phyloP scores from a whole-genome alignment of 2,329 filamentous ascomycete genomes.

The Capronia epimyces region DNA sequence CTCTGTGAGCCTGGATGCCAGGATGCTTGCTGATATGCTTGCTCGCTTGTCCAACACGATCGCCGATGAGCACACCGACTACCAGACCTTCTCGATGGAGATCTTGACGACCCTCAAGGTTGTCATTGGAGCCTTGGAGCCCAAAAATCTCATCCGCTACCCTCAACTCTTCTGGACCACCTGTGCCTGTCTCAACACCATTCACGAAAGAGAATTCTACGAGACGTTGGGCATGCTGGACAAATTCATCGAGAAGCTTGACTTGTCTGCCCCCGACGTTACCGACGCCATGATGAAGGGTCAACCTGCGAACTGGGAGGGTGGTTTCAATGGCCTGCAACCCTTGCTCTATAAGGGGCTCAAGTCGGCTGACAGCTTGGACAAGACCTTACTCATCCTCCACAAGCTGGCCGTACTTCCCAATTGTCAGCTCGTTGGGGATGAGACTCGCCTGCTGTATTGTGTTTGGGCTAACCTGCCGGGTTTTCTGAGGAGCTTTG shows the following conservation, averaged over 20 bases:
- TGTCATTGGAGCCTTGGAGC: constrained; percentile 77
- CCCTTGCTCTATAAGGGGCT: constrained; percentile 85
- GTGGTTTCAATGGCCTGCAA: constrained; percentile 78
- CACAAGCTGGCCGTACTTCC: constrained; percentile 74
- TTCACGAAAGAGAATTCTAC: constrained; percentile 90
- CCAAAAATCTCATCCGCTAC: constrained; percentile 75
- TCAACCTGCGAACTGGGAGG: constrained; percentile 82
- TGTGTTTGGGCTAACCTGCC: constrained; percentile 88
- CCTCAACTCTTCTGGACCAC: constrained; percentile 98
- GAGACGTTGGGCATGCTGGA: constrained; percentile 90
- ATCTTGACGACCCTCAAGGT: constrained; percentile 91
- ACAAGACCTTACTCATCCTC: constrained; percentile 69
- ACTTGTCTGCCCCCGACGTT: constrained; percentile 66
- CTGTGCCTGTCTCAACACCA: constrained; percentile 91
- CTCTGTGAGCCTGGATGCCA: constrained; percentile 79
- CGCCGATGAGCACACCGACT: constrained; percentile 87
- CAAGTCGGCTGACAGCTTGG: constrained; percentile 75
- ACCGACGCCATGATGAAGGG: constrained; percentile 68
- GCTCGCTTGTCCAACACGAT: constrained; percentile 93
- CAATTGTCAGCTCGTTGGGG: constrained; percentile 72
- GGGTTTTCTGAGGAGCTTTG: constrained; percentile 72
- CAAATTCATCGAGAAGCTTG: constrained; percentile 74
- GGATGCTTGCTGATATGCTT: constrained; percentile 96
- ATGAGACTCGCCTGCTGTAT: constrained; percentile 76
- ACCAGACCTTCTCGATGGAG: constrained; percentile 96